Conservation (phyloP, 2,329 filamentous ascomycete species). For the Leptographium radiaticola region DNA sequence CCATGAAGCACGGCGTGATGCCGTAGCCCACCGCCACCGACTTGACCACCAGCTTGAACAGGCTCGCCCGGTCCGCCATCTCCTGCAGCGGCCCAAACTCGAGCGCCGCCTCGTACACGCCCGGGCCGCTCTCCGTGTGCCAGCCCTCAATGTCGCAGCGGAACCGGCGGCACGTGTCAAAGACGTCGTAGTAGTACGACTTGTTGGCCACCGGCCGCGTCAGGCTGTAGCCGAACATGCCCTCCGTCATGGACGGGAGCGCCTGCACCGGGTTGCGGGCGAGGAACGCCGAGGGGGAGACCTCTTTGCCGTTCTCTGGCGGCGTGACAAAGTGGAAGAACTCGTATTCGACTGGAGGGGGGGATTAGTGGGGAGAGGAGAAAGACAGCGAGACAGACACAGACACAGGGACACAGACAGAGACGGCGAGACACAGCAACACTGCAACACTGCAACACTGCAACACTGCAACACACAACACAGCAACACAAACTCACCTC, state of each 20-base stretch:
- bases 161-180: constrained; percentile 66
- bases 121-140: constrained; percentile 90
- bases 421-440: no score
- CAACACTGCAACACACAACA: no score
- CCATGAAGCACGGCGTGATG: constrained; percentile 98
- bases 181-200: constrained; percentile 84
- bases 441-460: no score
- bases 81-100: constrained; percentile 77
- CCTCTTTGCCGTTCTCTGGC: constrained; percentile 28
- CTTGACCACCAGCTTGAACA: constrained; percentile 95
- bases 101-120: constrained; percentile 89
- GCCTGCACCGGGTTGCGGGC: constrained; percentile 56
- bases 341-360: constrained; percentile 67
- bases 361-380: background rate
- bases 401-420: no score
- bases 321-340: constrained; percentile 85
- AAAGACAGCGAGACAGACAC: no score
- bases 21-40: constrained; percentile 75
- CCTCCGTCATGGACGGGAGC: constrained; percentile 74
- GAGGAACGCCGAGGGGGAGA: constrained; percentile 62
- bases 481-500: constrained; percentile 39
- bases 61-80: constrained; percentile 82
- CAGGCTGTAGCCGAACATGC: constrained; percentile 92
- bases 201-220: constrained; percentile 80
- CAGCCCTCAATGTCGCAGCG: constrained; percentile 78